Conservation (phyloP, 352 stramenopile species). For the Pythium periplocum region DNA sequence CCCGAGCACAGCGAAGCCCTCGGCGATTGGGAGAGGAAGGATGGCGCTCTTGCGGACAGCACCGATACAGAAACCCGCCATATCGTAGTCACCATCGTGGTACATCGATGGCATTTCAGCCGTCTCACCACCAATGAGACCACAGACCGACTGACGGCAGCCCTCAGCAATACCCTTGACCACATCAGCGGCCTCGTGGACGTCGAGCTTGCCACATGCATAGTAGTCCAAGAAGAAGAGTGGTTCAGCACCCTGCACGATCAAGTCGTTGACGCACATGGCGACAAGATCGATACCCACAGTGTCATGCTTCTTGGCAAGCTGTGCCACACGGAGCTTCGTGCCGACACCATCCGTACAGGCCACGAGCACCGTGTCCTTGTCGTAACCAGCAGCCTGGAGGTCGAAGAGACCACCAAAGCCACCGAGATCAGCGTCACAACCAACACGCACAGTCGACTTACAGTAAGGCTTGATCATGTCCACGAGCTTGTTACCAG, state of each 20-base stretch:
- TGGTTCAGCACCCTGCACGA: constrained; percentile 98
- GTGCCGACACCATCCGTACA: constrained; percentile 98
- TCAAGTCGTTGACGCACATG: constrained; percentile 99
- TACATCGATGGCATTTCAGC: constrained; percentile 99
- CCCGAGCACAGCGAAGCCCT: constrained; percentile 93
- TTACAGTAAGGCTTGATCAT: constrained; percentile 99
- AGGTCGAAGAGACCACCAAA: constrained; percentile 99
- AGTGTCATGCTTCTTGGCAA: constrained; percentile 91
- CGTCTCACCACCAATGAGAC: constrained; percentile 95
- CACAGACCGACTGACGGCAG: constrained; percentile 94
- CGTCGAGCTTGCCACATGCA: constrained; percentile 95
- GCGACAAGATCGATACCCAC: constrained; percentile 98
- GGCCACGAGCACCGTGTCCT: constrained; percentile 96
- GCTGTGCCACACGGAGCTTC: constrained; percentile 92
- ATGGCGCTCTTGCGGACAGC: constrained; percentile 89
- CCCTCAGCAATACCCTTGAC: constrained; percentile 97
- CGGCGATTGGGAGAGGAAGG: constrained; percentile 79
- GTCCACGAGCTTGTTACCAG: constrained; percentile 94
- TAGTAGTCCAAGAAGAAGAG: constrained; percentile 99
- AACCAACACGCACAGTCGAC: constrained; percentile 92
- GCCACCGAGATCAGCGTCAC: constrained; percentile 95
- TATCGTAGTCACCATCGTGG: constrained; percentile 96
- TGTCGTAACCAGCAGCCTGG: constrained; percentile 93
- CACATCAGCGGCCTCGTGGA: constrained; percentile 91
- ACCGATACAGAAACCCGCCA: constrained; percentile 98